Conservation (phyloP, 805 yeast genomes). For the Candida methanosorbosa region DNA sequence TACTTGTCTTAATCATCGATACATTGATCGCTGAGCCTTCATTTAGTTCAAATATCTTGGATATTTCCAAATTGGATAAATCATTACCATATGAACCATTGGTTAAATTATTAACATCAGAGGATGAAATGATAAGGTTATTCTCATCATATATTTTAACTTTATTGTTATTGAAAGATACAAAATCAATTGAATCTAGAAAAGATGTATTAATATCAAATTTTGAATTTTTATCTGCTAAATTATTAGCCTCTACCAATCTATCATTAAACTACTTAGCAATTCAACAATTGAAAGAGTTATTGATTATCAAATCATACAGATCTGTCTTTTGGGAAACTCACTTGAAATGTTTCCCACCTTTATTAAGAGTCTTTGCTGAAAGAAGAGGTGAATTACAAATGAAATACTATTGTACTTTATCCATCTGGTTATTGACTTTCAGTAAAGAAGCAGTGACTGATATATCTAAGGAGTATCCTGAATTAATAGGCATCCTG, state of each 20-base stretch:
- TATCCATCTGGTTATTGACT: slow-evolving; percentile 78
- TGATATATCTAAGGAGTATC: slow-evolving; percentile 42
- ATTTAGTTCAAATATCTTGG: slow-evolving; percentile 25
- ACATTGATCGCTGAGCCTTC: slow-evolving; percentile 26
- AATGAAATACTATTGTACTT: slow-evolving; percentile 70
- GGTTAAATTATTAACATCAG: slow-evolving; percentile 38
- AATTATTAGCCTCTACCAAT: slow-evolving; percentile 25
- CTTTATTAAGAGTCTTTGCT: slow-evolving; percentile 37
- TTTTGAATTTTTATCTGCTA: slow-evolving; percentile 26
- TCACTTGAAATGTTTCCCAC: slow-evolving; percentile 36
- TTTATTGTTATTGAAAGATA: slow-evolving; percentile 30
- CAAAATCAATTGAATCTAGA: slow-evolving; percentile 2
- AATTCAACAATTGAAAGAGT: slow-evolving; percentile 55
- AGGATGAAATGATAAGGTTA: slow-evolving; percentile 49
- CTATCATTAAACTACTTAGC: slow-evolving; percentile 50
- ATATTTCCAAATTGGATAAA: slow-evolving; percentile 30
- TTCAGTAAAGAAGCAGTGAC: slow-evolving; percentile 50
- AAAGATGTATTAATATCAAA: slow-evolving; percentile 30
- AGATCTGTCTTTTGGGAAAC: slow-evolving; percentile 43
- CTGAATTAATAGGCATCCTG: slow-evolving; percentile 43
- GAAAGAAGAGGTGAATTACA: slow-evolving; percentile 52
- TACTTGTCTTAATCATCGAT: slow-evolving; percentile 55
- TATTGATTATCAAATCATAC: slow-evolving; percentile 45
- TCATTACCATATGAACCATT: slow-evolving; percentile 48
- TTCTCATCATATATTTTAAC: slow-evolving; percentile 48